Evolutionary conservation across 371 early-diverging fungal genomes (phyloP), one percentile per base, ranked within the genome.

Genomic region (Mortierella sp.): DNA sequence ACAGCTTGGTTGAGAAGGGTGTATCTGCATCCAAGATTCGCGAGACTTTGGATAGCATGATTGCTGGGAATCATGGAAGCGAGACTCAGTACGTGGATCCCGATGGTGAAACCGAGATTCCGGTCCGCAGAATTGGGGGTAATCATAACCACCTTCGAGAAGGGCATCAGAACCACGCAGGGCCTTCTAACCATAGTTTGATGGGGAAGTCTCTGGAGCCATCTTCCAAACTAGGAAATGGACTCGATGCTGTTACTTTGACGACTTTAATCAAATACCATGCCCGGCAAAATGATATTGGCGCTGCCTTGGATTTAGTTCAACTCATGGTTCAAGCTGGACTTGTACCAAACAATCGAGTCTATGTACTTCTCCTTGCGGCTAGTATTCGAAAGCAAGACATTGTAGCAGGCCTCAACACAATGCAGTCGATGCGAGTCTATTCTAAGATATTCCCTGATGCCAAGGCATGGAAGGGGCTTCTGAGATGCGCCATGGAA

Each of bases 401-500:
- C 43, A 66, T 70, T 42, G 29, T 32, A 0, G 15, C 68, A 5
- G 80, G 80, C 3, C 15, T 79, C 55, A 26, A 34, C 0, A 58
- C 53, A 1, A 12, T 79, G 0, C 70, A 68, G 15, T 53, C 68
- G 6, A 79, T 74, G 71, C 45, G 80, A 13, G 45, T 54, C 3
- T 35, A 70, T 3, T 61, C 70, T 9, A 61, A 70, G n/a, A 49
- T 62, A 9, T 37, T 55, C 10, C 70, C 70, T 0, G 80, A 79
- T 43, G 74, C 74, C 32, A 73, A 74, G 49, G 74, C 80, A 17
- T 79, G 80, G 80, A 79, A 79, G 59, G 80, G 80, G 3, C 47
- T 79, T 12, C 28, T 79, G 42, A 53, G 68, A 34, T 70, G 70
- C 10, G 80, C 80, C 2, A 5, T 72, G 58, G 69, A 68, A 9